A percentile compares a stretch with the other conserved stretches of the same genome.
These are phyloP conservation scores for Rhodotorula sp. DNA, from an alignment of 1,284 basidiomycete species.

Conservation along the genomic window DNA sequence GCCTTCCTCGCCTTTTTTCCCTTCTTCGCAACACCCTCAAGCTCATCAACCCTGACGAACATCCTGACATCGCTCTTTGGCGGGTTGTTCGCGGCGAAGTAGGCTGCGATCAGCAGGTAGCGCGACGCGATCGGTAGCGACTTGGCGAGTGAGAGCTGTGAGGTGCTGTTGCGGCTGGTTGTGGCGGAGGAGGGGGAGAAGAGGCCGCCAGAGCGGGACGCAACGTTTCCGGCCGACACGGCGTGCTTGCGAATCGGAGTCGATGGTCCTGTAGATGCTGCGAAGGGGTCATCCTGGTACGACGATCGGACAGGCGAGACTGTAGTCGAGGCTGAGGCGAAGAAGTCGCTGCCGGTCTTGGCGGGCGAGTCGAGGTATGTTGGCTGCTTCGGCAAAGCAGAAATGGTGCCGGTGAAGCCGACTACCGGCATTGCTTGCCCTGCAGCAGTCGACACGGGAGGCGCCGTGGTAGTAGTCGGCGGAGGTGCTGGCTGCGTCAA, in stretches of 20 bases:
- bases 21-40: conserved; percentile 26
- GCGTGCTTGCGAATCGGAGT: background rate
- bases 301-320: background rate
- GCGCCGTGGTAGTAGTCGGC: background rate
- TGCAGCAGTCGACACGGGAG: background rate
- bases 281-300: background rate
- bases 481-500: background rate
- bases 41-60: conserved; percentile 36
- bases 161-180: background rate
- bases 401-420: conserved; percentile 29
- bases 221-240: background rate
- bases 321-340: background rate
- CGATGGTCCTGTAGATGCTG: background rate
- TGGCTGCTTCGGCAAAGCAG: conserved; percentile 15
- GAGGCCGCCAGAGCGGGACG: background rate
- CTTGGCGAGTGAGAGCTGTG: conserved; percentile 7
- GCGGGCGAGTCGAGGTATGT: conserved; percentile 10
- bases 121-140: conserved; percentile 31
- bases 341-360: background rate
- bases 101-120: conserved; percentile 34
- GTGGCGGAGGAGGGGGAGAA: background rate
- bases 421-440: background rate
- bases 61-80: conserved; percentile 37
- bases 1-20: conserved; percentile 25
- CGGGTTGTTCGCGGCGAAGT: conserved; percentile 36